Percentiles rank a stretch among this genome's conserved stretches.
Evolutionary conservation across 2,329 filamentous ascomycete species (phyloP).

Genomic region (Dactylellina drechsleri): DNA sequence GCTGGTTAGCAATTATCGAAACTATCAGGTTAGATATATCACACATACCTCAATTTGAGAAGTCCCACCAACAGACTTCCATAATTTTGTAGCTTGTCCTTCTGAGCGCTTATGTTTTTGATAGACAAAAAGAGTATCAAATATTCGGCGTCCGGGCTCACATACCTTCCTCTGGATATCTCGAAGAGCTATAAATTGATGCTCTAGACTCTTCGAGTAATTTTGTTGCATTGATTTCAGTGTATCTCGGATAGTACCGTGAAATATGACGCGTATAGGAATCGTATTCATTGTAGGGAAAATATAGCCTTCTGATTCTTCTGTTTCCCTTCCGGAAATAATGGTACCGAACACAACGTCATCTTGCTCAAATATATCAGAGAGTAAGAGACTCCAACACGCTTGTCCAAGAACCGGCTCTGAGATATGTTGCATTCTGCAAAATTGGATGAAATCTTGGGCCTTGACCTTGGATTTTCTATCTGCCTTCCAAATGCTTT

Average conservation of each 20-base stretch:
- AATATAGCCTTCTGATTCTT: conserved; percentile 73
- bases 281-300: conserved; percentile 96
- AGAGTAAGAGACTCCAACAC: conserved; percentile 78
- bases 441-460: conserved; percentile 68
- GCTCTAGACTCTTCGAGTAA: conserved; percentile 73
- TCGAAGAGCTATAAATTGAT: conserved; percentile 81
- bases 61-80: conserved; percentile 71
- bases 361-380: conserved; percentile 71
- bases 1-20: conserved; percentile 3
- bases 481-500: conserved; percentile 32
- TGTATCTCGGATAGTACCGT: conserved; percentile 73
- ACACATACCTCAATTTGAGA: conserved; percentile 72
- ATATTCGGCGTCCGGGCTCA: conserved; percentile 64
- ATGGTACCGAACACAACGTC: conserved; percentile 86
- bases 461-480: conserved; percentile 26
- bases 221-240: conserved; percentile 77
- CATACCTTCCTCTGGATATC: conserved; percentile 70
- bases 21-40: conserved; percentile 73
- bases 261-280: conserved; percentile 75
- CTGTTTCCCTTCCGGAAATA: conserved; percentile 82
- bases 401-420: conserved; percentile 80
- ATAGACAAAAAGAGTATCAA: conserved; percentile 74
- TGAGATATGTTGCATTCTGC: conserved; percentile 74
- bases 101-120: conserved; percentile 66
- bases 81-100: conserved; percentile 62